Percentiles rank a stretch among this genome's conserved stretches.
Conservation (phyloP, 2,329 filamentous ascomycete genomes). For the Pyrenophora teres region DNA sequence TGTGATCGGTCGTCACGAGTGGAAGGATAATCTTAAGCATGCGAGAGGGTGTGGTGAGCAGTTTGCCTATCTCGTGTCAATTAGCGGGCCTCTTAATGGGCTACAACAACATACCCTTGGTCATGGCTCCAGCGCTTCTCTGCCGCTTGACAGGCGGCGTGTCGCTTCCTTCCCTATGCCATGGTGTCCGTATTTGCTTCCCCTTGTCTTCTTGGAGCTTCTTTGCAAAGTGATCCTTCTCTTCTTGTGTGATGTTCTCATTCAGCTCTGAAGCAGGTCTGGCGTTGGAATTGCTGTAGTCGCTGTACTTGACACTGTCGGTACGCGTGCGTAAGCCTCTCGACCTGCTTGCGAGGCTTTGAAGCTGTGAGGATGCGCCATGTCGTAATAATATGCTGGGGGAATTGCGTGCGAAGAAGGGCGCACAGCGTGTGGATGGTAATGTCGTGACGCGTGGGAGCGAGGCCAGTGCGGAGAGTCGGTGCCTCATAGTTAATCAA, state of each 20-base stretch:
- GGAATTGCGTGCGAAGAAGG: conserved; percentile 7
- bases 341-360: not conserved
- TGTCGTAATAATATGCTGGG: conserved; percentile 2
- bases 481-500: conserved; percentile 40
- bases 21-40: conserved; percentile 82
- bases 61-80: conserved; percentile 61
- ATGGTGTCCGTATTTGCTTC: conserved; percentile 65
- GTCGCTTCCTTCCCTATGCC: conserved; percentile 67
- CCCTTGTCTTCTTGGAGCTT: conserved; percentile 55
- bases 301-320: conserved; percentile 21
- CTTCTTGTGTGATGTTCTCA: conserved; percentile 52
- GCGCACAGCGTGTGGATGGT: conserved; percentile 17
- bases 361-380: conserved; percentile 2
- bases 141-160: conserved; percentile 59
- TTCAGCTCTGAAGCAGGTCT: conserved; percentile 49
- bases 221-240: conserved; percentile 52
- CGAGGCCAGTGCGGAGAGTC: conserved; percentile 30
- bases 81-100: not conserved
- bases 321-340: conserved; percentile 2
- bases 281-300: conserved; percentile 41
- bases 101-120: conserved; percentile 57
- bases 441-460: conserved; percentile 23
- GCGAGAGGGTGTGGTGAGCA: conserved; percentile 78
- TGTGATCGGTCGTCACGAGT: conserved; percentile 65
- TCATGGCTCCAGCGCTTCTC: conserved; percentile 63